These are phyloP conservation scores for Anthoceros angustus DNA, from an alignment of 225 moss, liverwort and hornwort species.

Conservation along the genomic window DNA sequence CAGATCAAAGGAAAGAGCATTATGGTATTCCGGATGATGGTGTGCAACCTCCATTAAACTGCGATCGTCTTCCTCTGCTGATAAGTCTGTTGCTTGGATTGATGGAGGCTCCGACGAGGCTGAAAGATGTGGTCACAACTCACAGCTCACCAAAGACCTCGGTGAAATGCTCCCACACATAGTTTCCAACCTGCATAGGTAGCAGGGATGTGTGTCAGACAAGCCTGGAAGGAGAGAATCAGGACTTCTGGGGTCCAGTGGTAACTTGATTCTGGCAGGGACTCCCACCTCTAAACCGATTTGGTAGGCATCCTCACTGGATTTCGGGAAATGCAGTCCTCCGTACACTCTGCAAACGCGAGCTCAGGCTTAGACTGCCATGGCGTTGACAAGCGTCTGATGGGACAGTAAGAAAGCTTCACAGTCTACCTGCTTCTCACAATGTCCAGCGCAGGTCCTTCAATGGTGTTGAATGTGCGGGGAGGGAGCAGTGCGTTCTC, in stretches of 20 bases:
- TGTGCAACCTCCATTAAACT: no score
- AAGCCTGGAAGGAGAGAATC: neutral
- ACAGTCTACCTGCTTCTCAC: neutral
- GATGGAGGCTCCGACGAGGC: neutral
- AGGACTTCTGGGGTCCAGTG: neutral
- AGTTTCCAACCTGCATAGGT: constrained; percentile 26
- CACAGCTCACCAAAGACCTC: constrained; percentile 17
- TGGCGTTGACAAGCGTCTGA: neutral
- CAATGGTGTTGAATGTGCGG: neutral
- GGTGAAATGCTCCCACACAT: constrained; percentile 34
- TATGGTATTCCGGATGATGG: no score
- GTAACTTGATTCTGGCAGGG: neutral
- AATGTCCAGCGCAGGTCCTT: constrained; percentile 1
- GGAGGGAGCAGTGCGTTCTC: neutral
- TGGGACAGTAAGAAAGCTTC: neutral
- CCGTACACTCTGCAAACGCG: neutral
- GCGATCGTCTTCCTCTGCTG: neutral
- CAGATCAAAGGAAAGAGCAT: no score
- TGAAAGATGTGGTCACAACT: neutral
- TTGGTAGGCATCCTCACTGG: neutral
- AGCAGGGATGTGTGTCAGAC: neutral
- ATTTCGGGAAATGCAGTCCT: neutral
- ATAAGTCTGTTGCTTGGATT: neutral
- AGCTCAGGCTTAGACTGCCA: neutral
- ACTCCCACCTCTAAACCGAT: neutral